Base-by-base conservation (phyloP, 1,284 basidiomycete genomes). In the Bondarzewia mesenterica region DNA sequence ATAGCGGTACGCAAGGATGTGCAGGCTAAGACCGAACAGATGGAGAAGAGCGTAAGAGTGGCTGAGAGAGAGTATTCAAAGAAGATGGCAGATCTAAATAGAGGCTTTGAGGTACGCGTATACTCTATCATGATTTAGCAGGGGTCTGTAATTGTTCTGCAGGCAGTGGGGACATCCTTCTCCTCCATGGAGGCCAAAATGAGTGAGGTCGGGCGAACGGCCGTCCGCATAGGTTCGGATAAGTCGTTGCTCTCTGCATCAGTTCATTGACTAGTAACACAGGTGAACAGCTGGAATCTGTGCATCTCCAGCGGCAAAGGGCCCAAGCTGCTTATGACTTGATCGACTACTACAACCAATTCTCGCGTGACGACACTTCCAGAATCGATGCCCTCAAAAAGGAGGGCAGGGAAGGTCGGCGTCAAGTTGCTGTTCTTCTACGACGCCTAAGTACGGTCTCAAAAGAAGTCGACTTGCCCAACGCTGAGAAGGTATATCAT, bases 271-370 rank as follows among this genome's bases (percentile, higher is more conserved):
- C 58, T n/a, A 51, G 44, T 20, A 14, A 23, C 21, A 5, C 59
- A 92, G 91, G 93, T 47, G 93, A 97, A 68, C 94, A 99, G 68
- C 81, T 99, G 44, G 95, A 99, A 66, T 88, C 85, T 1, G 85
- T 99, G 20, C 93, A 98, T 63, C 80, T 93, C 51, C 89, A 95
- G 57, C 81, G 95, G 7, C 89, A 92, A 59, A 75, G 93, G 52
- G 96, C 95, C 0, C 92, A 95, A 59, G 93, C 93, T 18, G 92
- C 95, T 0, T 88, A 93, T 57, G 87, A 98, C 61, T 71, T 99
- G n/a, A 89, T 99, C 48, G 85, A 93, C 53, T 95, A 89, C 67
- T 98, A 98, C 65, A 91, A 94, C 58, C 89, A 93, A 53, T 88
- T 98, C 60, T 85, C 89, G 3, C 83, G 86, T 51, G 89, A 86